These are phyloP conservation scores for Pisolithus thermaeus DNA, from an alignment of 1,284 basidiomycete species.

Conservation along the genomic window DNA sequence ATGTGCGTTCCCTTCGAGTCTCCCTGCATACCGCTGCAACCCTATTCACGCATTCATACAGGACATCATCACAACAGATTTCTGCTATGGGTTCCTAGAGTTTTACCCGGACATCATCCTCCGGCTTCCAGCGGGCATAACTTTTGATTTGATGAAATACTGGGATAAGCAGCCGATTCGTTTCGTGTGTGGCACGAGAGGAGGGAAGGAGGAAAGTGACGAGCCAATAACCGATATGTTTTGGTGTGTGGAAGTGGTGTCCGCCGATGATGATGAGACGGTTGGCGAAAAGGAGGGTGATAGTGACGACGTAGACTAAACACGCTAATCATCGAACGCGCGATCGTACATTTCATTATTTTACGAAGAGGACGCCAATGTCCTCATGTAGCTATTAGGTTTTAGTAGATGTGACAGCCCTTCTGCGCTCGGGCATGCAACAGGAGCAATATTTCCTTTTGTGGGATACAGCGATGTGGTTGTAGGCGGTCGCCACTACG, in stretches of 20 bases:
- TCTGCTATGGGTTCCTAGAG: constrained; percentile 74
- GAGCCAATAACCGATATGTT: constrained; percentile 58
- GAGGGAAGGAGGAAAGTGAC: constrained; percentile 31
- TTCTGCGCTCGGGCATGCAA: not conserved
- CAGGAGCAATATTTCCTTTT: constrained; percentile 20
- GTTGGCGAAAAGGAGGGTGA: not conserved
- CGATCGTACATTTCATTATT: not conserved
- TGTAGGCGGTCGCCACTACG: not conserved
- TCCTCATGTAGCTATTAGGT: not conserved
- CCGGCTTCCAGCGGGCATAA: constrained; percentile 68
- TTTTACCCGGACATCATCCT: constrained; percentile 65
- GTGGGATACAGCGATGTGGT: constrained; percentile 18
- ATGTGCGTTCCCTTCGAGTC: constrained; percentile 33
- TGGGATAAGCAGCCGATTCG: constrained; percentile 89
- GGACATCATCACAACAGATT: constrained; percentile 72
- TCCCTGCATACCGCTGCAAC: constrained; percentile 2
- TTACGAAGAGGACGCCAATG: not conserved
- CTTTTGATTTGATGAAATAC: constrained; percentile 78
- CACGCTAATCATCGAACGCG: not conserved
- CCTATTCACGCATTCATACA: constrained; percentile 20
- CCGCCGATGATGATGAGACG: constrained; percentile 23
- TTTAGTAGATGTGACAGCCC: not conserved
- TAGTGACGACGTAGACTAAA: not conserved
- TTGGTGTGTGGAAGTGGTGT: constrained; percentile 70
- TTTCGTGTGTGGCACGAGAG: constrained; percentile 73